Base-by-base conservation (phyloP, 2,329 filamentous ascomycete genomes). In the Botrytis aclada region DNA sequence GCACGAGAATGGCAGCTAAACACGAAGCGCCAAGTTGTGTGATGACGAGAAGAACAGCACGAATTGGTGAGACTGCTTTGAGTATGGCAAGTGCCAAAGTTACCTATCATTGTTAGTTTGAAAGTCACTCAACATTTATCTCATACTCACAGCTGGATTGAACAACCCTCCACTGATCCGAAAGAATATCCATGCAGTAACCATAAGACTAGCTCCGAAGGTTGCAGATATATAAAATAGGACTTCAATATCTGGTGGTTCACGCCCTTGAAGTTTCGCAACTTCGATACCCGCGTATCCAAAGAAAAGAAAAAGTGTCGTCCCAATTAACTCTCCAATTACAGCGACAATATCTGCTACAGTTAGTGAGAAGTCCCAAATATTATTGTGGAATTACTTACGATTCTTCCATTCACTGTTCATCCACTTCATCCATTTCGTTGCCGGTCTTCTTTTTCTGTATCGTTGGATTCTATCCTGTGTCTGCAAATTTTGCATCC, bases 111-210 rank as follows among this genome's bases (percentile, higher is more conserved):
- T n/a, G 22, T 73, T 29, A 72, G 51, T 32, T 43, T 63, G 16
- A 25, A 9, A 20, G 6, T 34, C 56, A 20, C 1, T 37, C 41
- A 8, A 43, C 8, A 5, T 2, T 47, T 4, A 4, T 58, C 0
- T 47, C 16, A 16, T 9, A 63, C 51, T 66, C 45, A 73, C 84
- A 45, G 82, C 83, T 2, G 86, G 86, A 73, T 87, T 87, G 78
- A 87, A 87, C 16, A 86, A 79, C 4, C 85, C 85, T n/a, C 86
- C 86, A 0, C 83, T 84, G 32, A 87, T 82, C 32, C 86, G 83
- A 78, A 84, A 87, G 78, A 88, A 88, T 5, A 86, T 83, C 86
- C 86, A 88, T 4, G 85, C 85, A 76, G 87, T 88, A 74, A 86
- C 85, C 37, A 84, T 84, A 62, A 88, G 80, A 9, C 74, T 78